Percentiles rank a stretch among this genome's conserved stretches.
Conservation (phyloP, 192 early-diverging fungal genomes). For the Coemansia furcata region DNA sequence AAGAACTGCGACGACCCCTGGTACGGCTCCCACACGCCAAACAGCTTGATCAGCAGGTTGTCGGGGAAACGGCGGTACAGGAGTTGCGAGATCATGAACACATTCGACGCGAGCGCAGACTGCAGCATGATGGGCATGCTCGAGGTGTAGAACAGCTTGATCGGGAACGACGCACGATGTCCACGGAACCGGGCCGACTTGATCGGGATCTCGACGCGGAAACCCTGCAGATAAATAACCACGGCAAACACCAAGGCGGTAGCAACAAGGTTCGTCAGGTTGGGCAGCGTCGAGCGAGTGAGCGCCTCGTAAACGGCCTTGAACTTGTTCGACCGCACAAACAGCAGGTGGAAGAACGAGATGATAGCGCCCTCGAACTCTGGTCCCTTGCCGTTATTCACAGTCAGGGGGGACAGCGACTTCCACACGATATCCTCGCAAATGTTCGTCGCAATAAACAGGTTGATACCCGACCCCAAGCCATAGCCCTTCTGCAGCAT, state of each 20-base stretch:
- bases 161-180: slow-evolving; percentile 96
- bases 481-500: slow-evolving; percentile 99
- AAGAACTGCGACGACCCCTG: slow-evolving; percentile 96
- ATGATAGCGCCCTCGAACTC: slow-evolving; percentile 99
- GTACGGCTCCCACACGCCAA: slow-evolving; percentile 96
- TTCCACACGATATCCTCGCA: slow-evolving; percentile 99
- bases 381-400: slow-evolving; percentile 96
- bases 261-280: slow-evolving; percentile 88
- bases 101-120: slow-evolving; percentile 93
- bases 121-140: slow-evolving; percentile 99
- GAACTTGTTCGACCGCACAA: slow-evolving; percentile 95
- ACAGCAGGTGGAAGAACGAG: slow-evolving; percentile 90
- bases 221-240: slow-evolving; percentile 97
- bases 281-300: slow-evolving; percentile 83
- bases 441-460: slow-evolving; percentile 99
- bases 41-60: slow-evolving; percentile 87
- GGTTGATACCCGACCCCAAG: slow-evolving; percentile 96
- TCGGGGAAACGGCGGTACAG: slow-evolving; percentile 97
- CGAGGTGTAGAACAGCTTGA: slow-evolving; percentile 99
- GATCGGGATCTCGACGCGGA: slow-evolving; percentile 99
- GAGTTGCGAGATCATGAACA: slow-evolving; percentile 99
- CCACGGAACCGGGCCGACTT: slow-evolving; percentile 95
- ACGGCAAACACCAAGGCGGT: slow-evolving; percentile 85
- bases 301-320: slow-evolving; percentile 97
- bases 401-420: slow-evolving; percentile 95